These are phyloP conservation scores for Corymbia citriodora DNA, from an alignment of 441 rosid genomes.

Conservation along the genomic window DNA sequence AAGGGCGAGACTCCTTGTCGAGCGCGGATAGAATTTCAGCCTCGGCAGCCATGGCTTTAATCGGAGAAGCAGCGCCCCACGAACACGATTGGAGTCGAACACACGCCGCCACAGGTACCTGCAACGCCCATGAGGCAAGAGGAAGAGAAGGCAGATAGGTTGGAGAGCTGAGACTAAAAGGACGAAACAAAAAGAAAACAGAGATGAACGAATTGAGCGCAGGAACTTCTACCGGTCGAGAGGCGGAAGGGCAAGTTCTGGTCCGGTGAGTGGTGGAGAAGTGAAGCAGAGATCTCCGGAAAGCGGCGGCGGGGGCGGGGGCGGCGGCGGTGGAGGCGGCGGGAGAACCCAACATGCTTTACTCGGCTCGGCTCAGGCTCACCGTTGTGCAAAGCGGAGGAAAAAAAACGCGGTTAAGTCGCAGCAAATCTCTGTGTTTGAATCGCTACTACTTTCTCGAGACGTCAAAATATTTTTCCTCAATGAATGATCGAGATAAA, in stretches of 20 bases:
- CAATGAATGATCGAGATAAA: too few species aligned
- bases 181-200: neutral
- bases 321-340: neutral
- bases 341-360: neutral
- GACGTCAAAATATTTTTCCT: too few species aligned
- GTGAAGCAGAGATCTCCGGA: neutral
- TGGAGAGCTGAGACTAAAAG: neutral
- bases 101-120: neutral
- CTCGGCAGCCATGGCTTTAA: conserved; percentile 53
- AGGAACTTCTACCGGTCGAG: neutral
- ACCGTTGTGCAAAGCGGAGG: too few species aligned
- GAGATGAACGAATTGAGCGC: neutral
- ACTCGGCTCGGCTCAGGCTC: neutral
- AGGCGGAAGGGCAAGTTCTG: neutral
- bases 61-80: conserved; percentile 21
- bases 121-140: neutral
- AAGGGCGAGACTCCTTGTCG: conserved; percentile 18
- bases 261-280: neutral
- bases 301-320: neutral
- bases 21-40: conserved; percentile 34
- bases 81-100: neutral
- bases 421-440: too few species aligned
- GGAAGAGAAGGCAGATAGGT: neutral
- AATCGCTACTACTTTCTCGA: too few species aligned
- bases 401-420: too few species aligned